A percentile compares a stretch with the other conserved stretches of the same genome.
Evolutionary conservation across 208 protist genomes (phyloP).

Genomic region (Crithidia brevicula): DNA sequence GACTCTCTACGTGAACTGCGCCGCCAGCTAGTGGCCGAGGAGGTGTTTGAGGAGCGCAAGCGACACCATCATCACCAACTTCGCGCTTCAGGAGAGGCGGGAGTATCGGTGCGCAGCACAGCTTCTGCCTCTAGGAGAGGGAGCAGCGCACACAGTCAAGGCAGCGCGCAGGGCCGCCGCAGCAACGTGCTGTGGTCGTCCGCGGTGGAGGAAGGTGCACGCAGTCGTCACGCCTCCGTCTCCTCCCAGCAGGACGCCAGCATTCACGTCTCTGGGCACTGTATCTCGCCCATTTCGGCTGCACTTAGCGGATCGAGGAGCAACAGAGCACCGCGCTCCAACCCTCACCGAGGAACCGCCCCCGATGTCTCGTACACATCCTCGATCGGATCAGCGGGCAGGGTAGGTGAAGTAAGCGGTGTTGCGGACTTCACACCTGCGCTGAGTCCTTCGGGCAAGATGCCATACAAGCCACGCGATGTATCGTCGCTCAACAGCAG

Average conservation of each 20-base stretch:
- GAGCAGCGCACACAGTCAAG: conserved; percentile 6
- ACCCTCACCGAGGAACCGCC: neutral
- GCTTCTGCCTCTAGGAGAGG: neutral
- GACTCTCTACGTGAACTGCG: conserved; percentile 37
- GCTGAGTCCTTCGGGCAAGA: conserved; percentile 12
- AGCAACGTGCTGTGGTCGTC: conserved; percentile 7
- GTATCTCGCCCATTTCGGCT: neutral
- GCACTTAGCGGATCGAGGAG: neutral
- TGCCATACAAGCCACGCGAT: conserved; percentile 58
- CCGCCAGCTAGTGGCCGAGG: conserved; percentile 36
- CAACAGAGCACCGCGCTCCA: neutral
- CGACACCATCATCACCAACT: conserved; percentile 6
- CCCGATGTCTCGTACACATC: neutral
- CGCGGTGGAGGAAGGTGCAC: conserved; percentile 2
- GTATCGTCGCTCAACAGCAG: conserved; percentile 47
- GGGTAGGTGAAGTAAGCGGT: no score
- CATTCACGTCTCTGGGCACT: neutral
- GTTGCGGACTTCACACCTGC: conserved; percentile 12
- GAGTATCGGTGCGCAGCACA: neutral
- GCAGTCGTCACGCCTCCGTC: conserved; percentile 2
- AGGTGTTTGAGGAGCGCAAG: conserved; percentile 17
- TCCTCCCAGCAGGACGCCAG: neutral
- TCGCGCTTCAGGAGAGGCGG: neutral
- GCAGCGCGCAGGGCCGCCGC: neutral
- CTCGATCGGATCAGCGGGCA: no score